Percentiles rank a stretch among this genome's conserved stretches.
phyloP scores from a whole-genome alignment of 495 filamentous ascomycete genomes.

The Echria macrotheca region DNA sequence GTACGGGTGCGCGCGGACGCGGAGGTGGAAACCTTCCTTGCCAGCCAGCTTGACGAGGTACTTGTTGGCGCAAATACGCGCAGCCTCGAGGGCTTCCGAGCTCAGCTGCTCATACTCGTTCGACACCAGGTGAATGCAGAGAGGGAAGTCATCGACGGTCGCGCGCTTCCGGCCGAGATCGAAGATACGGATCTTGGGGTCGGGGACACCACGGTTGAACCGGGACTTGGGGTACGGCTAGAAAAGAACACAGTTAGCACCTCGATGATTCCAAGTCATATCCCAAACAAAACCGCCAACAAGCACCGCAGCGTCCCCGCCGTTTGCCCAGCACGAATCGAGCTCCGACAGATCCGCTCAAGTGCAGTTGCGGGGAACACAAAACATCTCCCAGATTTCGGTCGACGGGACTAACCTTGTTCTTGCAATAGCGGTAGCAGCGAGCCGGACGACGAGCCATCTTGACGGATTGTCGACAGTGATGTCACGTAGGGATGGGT shows the following conservation, averaged over 20 bases:
- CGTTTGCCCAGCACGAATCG: neutral
- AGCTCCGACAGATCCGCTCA: constrained; percentile 1
- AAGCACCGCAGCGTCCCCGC: neutral
- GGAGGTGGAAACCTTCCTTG: constrained; percentile 99
- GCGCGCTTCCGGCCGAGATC: constrained; percentile 99
- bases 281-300: constrained; percentile 1
- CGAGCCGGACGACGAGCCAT: constrained; percentile 98
- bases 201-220: constrained; percentile 99
- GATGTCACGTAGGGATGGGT: constrained; percentile 37
- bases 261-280: too few relatives aligned
- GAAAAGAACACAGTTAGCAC: constrained; percentile 33
- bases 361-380: too few relatives aligned
- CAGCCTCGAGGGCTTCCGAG: constrained; percentile 97
- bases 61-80: constrained; percentile 99
- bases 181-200: constrained; percentile 99
- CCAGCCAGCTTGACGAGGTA: constrained; percentile 95
- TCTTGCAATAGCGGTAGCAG: constrained; percentile 99
- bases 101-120: constrained; percentile 99
- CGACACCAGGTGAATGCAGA: constrained; percentile 96
- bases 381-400: too few relatives aligned
- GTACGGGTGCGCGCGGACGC: constrained; percentile 97
- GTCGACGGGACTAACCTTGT: constrained; percentile 70
- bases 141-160: constrained; percentile 96
- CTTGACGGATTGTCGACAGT: constrained; percentile 58
- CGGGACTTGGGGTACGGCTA: constrained; percentile 98